Percentiles rank a stretch among this genome's conserved stretches.
phyloP scores from a whole-genome alignment of 306 rosid genomes.

The Quercus variabilis region DNA sequence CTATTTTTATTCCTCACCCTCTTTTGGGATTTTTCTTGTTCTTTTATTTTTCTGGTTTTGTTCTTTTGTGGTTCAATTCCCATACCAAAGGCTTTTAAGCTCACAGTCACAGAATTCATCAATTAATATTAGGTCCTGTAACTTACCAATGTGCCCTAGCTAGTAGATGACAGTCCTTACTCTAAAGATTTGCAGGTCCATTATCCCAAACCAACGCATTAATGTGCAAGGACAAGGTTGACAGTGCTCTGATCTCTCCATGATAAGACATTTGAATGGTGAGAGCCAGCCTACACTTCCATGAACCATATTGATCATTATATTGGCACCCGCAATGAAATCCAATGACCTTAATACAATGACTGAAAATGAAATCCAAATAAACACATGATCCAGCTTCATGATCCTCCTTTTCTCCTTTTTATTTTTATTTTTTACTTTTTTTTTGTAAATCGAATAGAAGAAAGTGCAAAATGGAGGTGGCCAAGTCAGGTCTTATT shows the following conservation, averaged over 20 bases:
- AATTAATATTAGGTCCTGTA: background rate
- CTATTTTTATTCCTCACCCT: background rate
- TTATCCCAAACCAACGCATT: background rate
- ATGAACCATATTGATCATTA: background rate
- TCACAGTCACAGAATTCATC: background rate
- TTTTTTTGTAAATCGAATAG: background rate
- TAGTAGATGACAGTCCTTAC: background rate
- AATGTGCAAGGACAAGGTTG: background rate
- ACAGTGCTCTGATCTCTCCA: too few species aligned
- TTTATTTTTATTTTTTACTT: background rate
- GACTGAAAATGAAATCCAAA: background rate
- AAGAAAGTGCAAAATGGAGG: background rate
- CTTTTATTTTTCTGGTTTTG: background rate
- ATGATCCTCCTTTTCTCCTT: background rate
- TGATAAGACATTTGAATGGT: background rate
- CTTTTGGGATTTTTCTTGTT: background rate
- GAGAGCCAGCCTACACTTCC: background rate
- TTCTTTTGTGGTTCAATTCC: background rate
- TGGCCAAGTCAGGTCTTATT: background rate
- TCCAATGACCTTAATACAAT: background rate
- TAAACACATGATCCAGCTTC: background rate
- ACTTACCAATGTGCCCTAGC: background rate
- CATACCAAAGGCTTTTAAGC: background rate
- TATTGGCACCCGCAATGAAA: background rate
- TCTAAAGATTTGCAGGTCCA: background rate